Evolutionary conservation across 148 eudicot genomes (phyloP).

Genomic region (Talinum fruticosum): DNA sequence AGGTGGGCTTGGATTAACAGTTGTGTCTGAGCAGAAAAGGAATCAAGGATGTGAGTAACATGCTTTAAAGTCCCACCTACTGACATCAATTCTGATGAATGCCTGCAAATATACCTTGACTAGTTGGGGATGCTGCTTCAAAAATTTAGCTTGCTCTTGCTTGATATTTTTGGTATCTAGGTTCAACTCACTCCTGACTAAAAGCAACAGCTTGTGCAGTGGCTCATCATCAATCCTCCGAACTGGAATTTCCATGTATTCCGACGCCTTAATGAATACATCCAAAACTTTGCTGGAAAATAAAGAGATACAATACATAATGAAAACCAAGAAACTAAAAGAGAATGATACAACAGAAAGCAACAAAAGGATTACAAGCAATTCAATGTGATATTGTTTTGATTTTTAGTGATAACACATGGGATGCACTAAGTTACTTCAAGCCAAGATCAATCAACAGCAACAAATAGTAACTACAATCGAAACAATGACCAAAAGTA

Average conservation of each 20-base stretch:
- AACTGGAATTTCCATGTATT: conserved; percentile 88
- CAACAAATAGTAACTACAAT: background rate
- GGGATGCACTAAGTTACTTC: background rate
- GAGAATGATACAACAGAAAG: background rate
- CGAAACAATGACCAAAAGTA: background rate
- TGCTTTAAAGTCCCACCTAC: background rate
- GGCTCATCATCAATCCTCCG: conserved; percentile 83
- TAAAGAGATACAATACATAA: background rate
- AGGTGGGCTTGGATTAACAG: conserved; percentile 88
- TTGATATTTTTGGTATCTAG: conserved; percentile 81
- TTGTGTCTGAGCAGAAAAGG: conserved; percentile 57
- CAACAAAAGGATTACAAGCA: background rate
- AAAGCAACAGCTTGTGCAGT: conserved; percentile 68
- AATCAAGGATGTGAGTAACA: background rate
- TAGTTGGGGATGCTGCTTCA: conserved; percentile 95
- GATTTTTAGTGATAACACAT: background rate
- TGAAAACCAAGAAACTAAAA: background rate
- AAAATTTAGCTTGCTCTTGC: conserved; percentile 95
- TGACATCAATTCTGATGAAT: background rate
- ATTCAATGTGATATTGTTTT: background rate
- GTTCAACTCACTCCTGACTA: conserved; percentile 89
- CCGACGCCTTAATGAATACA: conserved; percentile 85
- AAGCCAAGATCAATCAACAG: background rate
- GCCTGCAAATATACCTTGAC: conserved; percentile 58
- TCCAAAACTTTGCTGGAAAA: conserved; percentile 91